Evolutionary conservation across 2,329 filamentous ascomycete genomes (phyloP).

Genomic region (Geosmithia putterillii): DNA sequence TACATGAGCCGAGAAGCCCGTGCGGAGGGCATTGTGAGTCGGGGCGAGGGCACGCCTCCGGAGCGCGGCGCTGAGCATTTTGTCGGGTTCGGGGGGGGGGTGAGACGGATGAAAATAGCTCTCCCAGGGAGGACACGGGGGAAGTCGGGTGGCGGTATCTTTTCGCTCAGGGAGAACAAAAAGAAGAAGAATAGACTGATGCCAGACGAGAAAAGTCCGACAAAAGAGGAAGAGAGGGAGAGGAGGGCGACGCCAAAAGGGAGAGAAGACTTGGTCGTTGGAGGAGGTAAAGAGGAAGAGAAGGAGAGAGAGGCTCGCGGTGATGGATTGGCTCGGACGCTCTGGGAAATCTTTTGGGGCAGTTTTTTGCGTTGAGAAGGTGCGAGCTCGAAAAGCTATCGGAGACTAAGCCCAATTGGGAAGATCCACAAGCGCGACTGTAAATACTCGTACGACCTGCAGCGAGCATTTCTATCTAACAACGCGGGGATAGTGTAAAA

Average conservation of each 20-base stretch:
- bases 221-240: conserved; percentile 10
- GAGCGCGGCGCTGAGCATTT: conserved; percentile 51
- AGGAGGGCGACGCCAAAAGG: conserved; percentile 2
- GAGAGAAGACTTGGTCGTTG: conserved; percentile 12
- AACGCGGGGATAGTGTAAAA: no score
- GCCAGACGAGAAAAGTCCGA: conserved; percentile 3
- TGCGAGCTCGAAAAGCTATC: conserved; percentile 18
- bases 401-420: conserved; percentile 17
- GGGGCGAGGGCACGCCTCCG: conserved; percentile 47
- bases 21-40: conserved; percentile 36
- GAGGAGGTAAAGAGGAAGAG: conserved; percentile 11
- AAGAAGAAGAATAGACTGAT: conserved; percentile 1
- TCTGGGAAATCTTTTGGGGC: conserved; percentile 4
- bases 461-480: no score
- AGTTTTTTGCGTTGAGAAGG: conserved; percentile 28
- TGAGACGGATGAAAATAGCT: conserved; percentile 15
- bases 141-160: conserved; percentile 2
- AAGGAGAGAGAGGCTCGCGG: conserved; percentile 14
- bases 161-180: conserved; percentile 6
- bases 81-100: conserved; percentile 4
- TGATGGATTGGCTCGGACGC: conserved; percentile 7
- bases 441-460: neutral
- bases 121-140: conserved; percentile 6
- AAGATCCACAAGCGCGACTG: neutral
- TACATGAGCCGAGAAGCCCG: conserved; percentile 38